Evolutionary conservation across 352 stramenopile species (phyloP).

Genomic region (Hyaloperonospora brassicae): DNA sequence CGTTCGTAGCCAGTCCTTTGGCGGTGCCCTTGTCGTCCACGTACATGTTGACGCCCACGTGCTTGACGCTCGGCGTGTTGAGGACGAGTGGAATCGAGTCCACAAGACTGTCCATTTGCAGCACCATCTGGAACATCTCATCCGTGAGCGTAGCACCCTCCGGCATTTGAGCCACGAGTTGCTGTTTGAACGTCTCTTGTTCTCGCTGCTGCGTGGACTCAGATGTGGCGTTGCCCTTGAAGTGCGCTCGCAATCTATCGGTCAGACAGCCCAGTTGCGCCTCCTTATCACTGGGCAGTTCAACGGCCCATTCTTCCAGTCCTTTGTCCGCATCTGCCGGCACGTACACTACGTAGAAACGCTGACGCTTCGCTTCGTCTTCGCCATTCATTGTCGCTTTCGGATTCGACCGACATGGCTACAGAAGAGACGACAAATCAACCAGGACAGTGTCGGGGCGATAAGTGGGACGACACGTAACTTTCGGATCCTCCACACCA

Average conservation of each 20-base stretch:
- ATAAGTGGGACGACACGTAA: too few species aligned
- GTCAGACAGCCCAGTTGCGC: slow-evolving; percentile 74
- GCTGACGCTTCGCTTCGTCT: slow-evolving; percentile 34
- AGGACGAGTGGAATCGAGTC: slow-evolving; percentile 83
- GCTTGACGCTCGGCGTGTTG: slow-evolving; percentile 58
- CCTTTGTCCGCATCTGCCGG: slow-evolving; percentile 40
- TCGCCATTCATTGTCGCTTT: slow-evolving; percentile 45
- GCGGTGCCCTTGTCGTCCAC: slow-evolving; percentile 86
- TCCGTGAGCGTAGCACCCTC: slow-evolving; percentile 52
- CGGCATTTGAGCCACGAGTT: slow-evolving; percentile 65
- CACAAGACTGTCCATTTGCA: slow-evolving; percentile 84
- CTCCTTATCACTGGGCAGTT: slow-evolving; percentile 66
- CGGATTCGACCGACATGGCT: too few species aligned
- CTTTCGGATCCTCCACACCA: too few species aligned
- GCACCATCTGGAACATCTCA: slow-evolving; percentile 81
- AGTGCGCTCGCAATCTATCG: slow-evolving; percentile 70
- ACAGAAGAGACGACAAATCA: too few species aligned
- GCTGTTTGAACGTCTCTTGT: slow-evolving; percentile 69
- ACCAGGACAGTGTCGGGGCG: too few species aligned
- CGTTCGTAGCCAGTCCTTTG: slow-evolving; percentile 72
- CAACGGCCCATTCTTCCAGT: slow-evolving; percentile 71
- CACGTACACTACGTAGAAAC: slow-evolving; percentile 70
- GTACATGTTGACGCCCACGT: slow-evolving; percentile 86
- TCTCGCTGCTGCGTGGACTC: slow-evolving; percentile 43
- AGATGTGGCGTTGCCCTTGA: slow-evolving; percentile 39